phyloP scores from a whole-genome alignment of 768 basidiomycete species.

The Rubroboletus satanas region DNA sequence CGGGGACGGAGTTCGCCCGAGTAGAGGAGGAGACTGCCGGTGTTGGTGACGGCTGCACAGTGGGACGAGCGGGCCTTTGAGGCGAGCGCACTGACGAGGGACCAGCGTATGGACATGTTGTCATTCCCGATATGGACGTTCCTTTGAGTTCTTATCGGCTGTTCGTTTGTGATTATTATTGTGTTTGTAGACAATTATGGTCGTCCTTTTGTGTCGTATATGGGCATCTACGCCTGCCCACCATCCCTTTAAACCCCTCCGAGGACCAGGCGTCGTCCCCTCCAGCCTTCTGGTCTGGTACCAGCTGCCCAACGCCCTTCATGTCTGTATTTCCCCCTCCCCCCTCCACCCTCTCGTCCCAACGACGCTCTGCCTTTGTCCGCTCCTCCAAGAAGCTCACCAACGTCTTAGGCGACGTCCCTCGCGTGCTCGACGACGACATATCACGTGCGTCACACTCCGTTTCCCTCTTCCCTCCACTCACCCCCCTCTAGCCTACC shows the following conservation, averaged over 20 bases:
- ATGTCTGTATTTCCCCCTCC: slow-evolving; percentile 6
- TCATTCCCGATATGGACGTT: background rate
- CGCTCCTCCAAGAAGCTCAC: slow-evolving; percentile 59
- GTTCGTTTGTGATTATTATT: background rate
- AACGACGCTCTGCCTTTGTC: slow-evolving; percentile 53
- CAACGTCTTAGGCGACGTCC: slow-evolving; percentile 54
- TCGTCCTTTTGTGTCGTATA: slow-evolving; percentile 20
- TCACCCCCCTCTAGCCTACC: background rate
- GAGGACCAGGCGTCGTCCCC: background rate
- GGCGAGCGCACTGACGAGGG: slow-evolving; percentile 19
- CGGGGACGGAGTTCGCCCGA: slow-evolving; percentile 44
- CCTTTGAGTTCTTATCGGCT: too few relatives aligned
- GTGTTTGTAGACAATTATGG: background rate
- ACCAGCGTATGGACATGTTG: slow-evolving; percentile 19
- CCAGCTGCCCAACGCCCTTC: slow-evolving; percentile 15
- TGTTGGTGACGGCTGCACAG: slow-evolving; percentile 29
- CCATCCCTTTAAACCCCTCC: slow-evolving; percentile 8
- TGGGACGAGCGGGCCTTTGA: slow-evolving; percentile 41
- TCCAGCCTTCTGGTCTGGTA: slow-evolving; percentile 25
- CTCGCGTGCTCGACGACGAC: slow-evolving; percentile 47
- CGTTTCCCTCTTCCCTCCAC: background rate
- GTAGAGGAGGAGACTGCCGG: slow-evolving; percentile 35
- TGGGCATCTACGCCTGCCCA: background rate
- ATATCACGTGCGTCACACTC: background rate
- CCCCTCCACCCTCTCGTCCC: slow-evolving; percentile 46